Conservation (phyloP, 352 stramenopile genomes). For the Bremia lactucae region DNA sequence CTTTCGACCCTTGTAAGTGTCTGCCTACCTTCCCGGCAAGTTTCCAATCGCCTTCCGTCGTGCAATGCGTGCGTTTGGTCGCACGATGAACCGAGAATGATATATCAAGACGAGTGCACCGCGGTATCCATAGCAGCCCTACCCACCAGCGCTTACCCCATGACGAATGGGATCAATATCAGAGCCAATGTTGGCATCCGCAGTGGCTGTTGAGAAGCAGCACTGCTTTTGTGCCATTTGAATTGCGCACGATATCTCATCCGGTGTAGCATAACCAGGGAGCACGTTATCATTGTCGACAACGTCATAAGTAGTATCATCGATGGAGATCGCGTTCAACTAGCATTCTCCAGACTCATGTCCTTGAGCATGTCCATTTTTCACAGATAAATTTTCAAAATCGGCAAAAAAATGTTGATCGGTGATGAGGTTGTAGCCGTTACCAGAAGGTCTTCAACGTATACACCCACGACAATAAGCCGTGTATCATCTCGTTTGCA, state of each 20-base stretch:
- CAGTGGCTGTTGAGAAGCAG: too few species aligned
- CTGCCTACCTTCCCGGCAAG: too few species aligned
- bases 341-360: conserved; percentile 4
- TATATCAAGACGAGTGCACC: too few species aligned
- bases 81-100: too few species aligned
- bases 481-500: conserved; percentile 1
- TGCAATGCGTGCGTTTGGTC: neutral
- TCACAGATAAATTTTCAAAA: conserved; percentile 6
- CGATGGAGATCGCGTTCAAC: conserved; percentile 8
- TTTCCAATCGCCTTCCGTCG: too few species aligned
- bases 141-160: neutral
- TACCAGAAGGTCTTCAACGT: conserved; percentile 22
- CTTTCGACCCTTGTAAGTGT: too few species aligned
- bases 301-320: too few species aligned
- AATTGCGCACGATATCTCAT: neutral
- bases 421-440: conserved; percentile 1
- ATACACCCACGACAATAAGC: conserved; percentile 11
- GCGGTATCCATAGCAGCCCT: neutral
- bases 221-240: too few species aligned
- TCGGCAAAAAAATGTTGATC: conserved; percentile 2
- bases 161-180: too few species aligned
- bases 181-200: too few species aligned
- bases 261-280: too few species aligned
- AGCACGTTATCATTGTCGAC: neutral
- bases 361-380: conserved; percentile 11